Conservation (phyloP, 805 yeast genomes). For the Lipomyces chichibuensis region DNA sequence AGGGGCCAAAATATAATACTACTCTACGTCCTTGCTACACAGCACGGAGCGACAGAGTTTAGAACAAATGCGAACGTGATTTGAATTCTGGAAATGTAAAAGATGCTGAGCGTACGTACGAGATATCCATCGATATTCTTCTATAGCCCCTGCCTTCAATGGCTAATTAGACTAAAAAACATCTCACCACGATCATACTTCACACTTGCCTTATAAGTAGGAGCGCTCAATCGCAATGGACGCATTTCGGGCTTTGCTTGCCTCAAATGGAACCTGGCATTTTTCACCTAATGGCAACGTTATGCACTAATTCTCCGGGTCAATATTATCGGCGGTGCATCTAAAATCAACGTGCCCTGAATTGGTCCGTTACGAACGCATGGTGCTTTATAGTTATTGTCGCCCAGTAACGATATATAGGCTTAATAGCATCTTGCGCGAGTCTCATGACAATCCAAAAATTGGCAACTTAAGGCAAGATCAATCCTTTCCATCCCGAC, state of each 20-base stretch:
- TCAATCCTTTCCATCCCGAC: constrained; percentile 33
- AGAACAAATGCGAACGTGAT: too few relatives aligned
- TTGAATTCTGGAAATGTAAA: too few relatives aligned
- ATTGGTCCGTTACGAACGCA: not conserved
- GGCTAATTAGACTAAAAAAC: not conserved
- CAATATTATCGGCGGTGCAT: not conserved
- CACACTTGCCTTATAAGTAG: not conserved
- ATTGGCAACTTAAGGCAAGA: constrained; percentile 3
- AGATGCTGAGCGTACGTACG: too few relatives aligned
- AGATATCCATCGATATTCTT: not conserved
- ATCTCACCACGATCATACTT: not conserved
- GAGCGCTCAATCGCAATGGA: not conserved
- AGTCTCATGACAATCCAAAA: not conserved
- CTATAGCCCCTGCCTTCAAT: not conserved
- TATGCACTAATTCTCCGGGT: too few relatives aligned
- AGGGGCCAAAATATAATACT: too few relatives aligned
- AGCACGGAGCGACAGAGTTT: too few relatives aligned
- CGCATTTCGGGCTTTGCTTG: not conserved
- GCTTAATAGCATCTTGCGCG: not conserved
- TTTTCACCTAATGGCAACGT: not conserved
- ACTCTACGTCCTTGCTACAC: too few relatives aligned
- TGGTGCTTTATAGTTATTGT: not conserved
- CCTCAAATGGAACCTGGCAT: not conserved
- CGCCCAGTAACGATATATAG: not conserved
- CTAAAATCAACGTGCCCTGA: not conserved